phyloP scores from a whole-genome alignment of 345 rosid genomes.

The Arabidopsis suecica region DNA sequence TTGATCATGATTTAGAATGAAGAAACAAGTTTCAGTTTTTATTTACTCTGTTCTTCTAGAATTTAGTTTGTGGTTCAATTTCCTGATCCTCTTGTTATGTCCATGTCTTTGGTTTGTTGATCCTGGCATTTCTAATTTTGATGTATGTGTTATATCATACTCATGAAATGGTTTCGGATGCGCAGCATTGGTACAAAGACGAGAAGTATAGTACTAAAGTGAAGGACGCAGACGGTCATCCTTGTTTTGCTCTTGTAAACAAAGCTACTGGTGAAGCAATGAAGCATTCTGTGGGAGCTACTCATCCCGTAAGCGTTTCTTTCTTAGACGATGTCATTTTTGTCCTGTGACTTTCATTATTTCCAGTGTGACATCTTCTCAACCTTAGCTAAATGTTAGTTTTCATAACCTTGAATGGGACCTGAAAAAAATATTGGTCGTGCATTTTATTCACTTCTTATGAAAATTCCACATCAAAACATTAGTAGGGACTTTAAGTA shows the following conservation, averaged over 20 bases:
- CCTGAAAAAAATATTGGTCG: not conserved
- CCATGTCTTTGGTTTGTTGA: not conserved
- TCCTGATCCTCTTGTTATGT: not conserved
- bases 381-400: not conserved
- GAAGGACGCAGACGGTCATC: slow-evolving; percentile 79
- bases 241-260: slow-evolving; percentile 84
- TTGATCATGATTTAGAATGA: not conserved
- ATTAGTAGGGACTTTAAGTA: not conserved
- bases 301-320: slow-evolving; percentile 72
- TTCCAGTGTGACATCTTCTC: not conserved
- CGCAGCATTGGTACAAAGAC: slow-evolving; percentile 88
- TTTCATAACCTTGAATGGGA: not conserved
- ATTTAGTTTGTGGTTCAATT: not conserved
- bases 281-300: slow-evolving; percentile 77
- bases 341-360: not conserved
- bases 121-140: not conserved
- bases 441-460: not conserved
- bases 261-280: slow-evolving; percentile 87
- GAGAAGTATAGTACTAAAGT: slow-evolving; percentile 83
- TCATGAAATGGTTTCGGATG: slow-evolving; percentile 18
- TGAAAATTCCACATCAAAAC: not conserved
- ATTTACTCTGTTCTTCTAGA: not conserved
- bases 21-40: not conserved
- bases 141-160: not conserved
- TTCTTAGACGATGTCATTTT: not conserved